These are phyloP conservation scores for Penicillium soppii DNA, from an alignment of 495 filamentous ascomycete genomes.

Conservation along the genomic window DNA sequence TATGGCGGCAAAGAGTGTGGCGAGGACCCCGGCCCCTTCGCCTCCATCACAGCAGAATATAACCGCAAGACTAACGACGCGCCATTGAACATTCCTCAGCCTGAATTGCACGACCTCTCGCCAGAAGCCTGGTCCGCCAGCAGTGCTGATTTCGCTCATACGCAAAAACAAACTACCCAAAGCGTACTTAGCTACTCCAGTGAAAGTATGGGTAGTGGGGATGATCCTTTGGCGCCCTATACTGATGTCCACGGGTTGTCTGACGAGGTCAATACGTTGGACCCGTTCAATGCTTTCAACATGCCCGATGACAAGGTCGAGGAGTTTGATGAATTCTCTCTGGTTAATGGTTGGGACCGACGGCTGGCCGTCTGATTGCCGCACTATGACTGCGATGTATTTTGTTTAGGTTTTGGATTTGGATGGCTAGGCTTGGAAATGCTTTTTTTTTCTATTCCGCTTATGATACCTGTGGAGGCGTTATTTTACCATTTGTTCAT, in stretches of 20 bases:
- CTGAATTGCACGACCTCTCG: conserved; percentile 34
- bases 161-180: conserved; percentile 50
- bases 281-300: conserved; percentile 50
- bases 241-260: conserved; percentile 22
- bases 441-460: conserved; percentile 3
- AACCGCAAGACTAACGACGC: conserved; percentile 26
- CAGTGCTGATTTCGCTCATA: conserved; percentile 34
- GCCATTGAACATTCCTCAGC: conserved; percentile 18
- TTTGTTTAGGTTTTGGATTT: neutral
- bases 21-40: conserved; percentile 43
- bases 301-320: conserved; percentile 35
- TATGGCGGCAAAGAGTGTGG: conserved; percentile 68
- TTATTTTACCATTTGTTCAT: no score
- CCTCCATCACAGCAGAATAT: conserved; percentile 43
- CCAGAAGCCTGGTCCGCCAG: conserved; percentile 46
- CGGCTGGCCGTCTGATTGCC: conserved; percentile 37
- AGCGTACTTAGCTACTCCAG: conserved; percentile 76
- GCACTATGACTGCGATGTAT: neutral
- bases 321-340: conserved; percentile 35
- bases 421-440: neutral
- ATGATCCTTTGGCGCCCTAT: conserved; percentile 32
- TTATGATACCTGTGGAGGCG: conserved; percentile 13
- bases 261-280: conserved; percentile 32
- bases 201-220: conserved; percentile 63
- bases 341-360: conserved; percentile 38